Conservation (phyloP, 2,329 filamentous ascomycete species). For the Pseudogymnoascus sp. region DNA sequence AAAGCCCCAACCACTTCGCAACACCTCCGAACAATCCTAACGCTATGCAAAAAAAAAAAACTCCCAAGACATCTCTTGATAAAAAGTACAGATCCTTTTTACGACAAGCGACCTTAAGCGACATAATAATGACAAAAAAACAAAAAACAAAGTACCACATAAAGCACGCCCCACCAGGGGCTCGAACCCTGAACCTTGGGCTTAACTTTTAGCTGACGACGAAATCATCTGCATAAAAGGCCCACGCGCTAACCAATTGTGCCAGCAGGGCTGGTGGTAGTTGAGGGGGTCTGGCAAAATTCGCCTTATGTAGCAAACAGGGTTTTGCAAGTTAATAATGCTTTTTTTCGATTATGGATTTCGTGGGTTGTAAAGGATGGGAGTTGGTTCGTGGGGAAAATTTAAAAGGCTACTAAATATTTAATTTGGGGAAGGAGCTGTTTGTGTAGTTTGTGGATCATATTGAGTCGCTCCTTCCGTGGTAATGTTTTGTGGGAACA, state of each 20-base stretch:
- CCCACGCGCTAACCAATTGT: conserved; percentile 9
- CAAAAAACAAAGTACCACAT: not conserved
- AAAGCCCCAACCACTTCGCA: not conserved
- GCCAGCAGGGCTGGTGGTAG: conserved; percentile 6
- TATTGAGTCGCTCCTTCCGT: not conserved
- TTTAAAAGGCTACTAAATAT: not conserved
- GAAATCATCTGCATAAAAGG: conserved; percentile 1
- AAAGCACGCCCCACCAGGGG: conserved; percentile 1
- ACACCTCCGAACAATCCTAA: too few relatives aligned
- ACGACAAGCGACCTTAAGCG: not conserved
- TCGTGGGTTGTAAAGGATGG: not conserved
- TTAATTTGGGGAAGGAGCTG: not conserved
- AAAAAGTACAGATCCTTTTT: not conserved
- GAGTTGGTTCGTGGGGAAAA: too few relatives aligned
- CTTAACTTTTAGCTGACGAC: conserved; percentile 1
- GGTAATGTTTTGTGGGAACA: not conserved
- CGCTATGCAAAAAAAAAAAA: not conserved
- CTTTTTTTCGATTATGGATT: not conserved
- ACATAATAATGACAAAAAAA: not conserved
- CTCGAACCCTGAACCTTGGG: conserved; percentile 9
- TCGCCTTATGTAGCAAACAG: not conserved
- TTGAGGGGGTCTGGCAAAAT: not conserved
- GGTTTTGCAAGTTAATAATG: not conserved
- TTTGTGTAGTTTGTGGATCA: not conserved
- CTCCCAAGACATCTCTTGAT: not conserved